Conservation (phyloP, 2,329 filamentous ascomycete species). For the Paraphoma chrysanthemicola region DNA sequence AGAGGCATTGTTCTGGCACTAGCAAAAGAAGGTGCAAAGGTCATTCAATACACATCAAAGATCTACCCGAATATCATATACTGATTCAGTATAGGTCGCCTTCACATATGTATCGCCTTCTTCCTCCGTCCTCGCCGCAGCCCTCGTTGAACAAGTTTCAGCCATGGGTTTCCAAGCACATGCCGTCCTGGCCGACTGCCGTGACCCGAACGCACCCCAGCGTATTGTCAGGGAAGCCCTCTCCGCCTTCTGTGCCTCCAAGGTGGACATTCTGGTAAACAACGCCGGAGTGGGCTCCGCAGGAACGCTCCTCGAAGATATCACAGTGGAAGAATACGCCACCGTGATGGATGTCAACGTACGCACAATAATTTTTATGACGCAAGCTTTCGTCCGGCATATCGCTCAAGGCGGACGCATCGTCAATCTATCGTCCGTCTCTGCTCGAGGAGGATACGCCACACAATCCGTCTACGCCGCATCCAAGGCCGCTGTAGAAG, state of each 20-base stretch:
- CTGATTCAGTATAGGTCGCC: slow-evolving; percentile 50
- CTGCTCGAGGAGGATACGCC: slow-evolving; percentile 59
- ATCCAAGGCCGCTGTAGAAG: slow-evolving; percentile 10
- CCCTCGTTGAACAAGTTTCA: slow-evolving; percentile 61
- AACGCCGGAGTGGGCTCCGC: slow-evolving; percentile 70
- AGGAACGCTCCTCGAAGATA: slow-evolving; percentile 65
- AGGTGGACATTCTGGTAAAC: slow-evolving; percentile 80
- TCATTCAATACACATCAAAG: background rate
- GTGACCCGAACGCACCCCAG: slow-evolving; percentile 62
- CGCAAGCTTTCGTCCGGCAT: slow-evolving; percentile 71
- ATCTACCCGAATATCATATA: background rate
- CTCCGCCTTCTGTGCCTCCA: slow-evolving; percentile 56
- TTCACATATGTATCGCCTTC: slow-evolving; percentile 72
- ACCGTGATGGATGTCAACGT: slow-evolving; percentile 78
- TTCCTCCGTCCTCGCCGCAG: slow-evolving; percentile 56
- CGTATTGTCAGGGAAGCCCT: slow-evolving; percentile 64
- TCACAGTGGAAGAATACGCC: slow-evolving; percentile 68
- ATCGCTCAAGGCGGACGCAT: slow-evolving; percentile 71
- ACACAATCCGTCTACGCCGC: slow-evolving; percentile 3
- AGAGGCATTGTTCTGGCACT: slow-evolving; percentile 2
- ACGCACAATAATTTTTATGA: slow-evolving; percentile 75
- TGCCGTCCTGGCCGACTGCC: slow-evolving; percentile 69
- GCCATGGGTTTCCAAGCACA: slow-evolving; percentile 60
- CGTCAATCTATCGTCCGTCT: slow-evolving; percentile 64
- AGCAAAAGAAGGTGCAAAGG: slow-evolving; percentile 4